These are phyloP conservation scores for Staphylotrichum longicolle DNA, from an alignment of 495 filamentous ascomycete genomes.

Conservation along the genomic window DNA sequence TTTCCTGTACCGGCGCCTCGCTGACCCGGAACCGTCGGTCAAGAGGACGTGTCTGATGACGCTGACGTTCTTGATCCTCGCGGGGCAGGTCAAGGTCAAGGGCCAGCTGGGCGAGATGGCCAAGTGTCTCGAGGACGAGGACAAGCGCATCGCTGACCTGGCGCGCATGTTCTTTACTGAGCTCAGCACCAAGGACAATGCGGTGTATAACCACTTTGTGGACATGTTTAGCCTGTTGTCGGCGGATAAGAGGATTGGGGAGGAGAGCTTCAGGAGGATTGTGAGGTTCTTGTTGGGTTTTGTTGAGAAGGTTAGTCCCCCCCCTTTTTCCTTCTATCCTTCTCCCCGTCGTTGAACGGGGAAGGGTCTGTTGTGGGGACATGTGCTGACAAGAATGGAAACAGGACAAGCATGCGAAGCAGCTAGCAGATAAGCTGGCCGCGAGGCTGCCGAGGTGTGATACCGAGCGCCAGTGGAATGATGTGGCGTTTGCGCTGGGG, in stretches of 20 bases:
- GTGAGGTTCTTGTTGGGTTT: slow-evolving; percentile 91
- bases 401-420: slow-evolving; percentile 96
- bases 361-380: no score
- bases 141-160: slow-evolving; percentile 89
- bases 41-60: slow-evolving; percentile 99
- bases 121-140: slow-evolving; percentile 92
- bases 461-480: slow-evolving; percentile 92
- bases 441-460: slow-evolving; percentile 83
- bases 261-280: slow-evolving; percentile 78
- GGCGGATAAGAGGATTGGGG: slow-evolving; percentile 75
- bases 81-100: slow-evolving; percentile 99
- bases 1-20: slow-evolving; percentile 90
- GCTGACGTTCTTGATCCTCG: slow-evolving; percentile 93
- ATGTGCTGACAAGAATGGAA: slow-evolving; percentile 15
- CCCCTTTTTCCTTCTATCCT: neutral
- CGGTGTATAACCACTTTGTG: slow-evolving; percentile 98
- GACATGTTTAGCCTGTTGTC: slow-evolving; percentile 97
- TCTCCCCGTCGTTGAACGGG: no score
- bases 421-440: slow-evolving; percentile 89
- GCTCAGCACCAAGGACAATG: slow-evolving; percentile 95
- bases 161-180: slow-evolving; percentile 98
- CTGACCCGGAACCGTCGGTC: slow-evolving; percentile 82
- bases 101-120: slow-evolving; percentile 99
- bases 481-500: slow-evolving; percentile 87
- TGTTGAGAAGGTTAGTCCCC: slow-evolving; percentile 80